Evolutionary conservation across 116 monocot species (phyloP).

Genomic region (Posidonia oceanica): DNA sequence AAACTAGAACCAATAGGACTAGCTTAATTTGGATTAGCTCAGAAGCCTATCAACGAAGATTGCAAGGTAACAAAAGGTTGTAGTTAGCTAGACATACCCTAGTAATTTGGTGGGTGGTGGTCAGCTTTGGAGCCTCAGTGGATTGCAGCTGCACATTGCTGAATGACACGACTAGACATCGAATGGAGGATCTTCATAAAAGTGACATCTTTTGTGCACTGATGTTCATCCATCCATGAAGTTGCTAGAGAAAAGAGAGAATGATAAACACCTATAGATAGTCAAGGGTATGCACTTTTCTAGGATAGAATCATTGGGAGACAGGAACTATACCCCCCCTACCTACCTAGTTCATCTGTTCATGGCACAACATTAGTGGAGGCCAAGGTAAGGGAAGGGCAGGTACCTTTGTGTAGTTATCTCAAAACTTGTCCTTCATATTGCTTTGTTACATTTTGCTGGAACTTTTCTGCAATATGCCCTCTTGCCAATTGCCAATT

Average conservation of each 20-base stretch:
- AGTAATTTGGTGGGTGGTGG: not conserved
- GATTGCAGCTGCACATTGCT: not conserved
- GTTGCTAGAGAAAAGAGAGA: constrained; percentile 6
- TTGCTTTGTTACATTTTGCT: no score
- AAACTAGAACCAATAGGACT: not conserved
- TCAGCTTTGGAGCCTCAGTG: not conserved
- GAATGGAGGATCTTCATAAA: not conserved
- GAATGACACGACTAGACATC: not conserved
- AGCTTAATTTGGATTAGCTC: constrained; percentile 1
- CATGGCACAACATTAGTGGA: not conserved
- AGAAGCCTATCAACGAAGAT: not conserved
- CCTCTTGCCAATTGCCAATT: no score
- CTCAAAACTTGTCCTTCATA: no score
- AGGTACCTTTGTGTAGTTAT: no score
- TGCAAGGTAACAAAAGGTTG: not conserved
- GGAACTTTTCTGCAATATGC: no score
- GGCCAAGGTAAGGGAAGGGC: not conserved
- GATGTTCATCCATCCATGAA: not conserved
- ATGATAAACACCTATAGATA: not conserved
- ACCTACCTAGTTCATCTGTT: not conserved
- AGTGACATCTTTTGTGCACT: constrained; percentile 1
- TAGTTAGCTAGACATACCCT: not conserved
- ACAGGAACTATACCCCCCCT: not conserved
- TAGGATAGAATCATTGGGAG: constrained; percentile 3
- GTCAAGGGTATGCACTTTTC: not conserved